Evolutionary conservation across 176 grass and related monocot genomes (phyloP).

Genomic region (Musa schizocarpa): DNA sequence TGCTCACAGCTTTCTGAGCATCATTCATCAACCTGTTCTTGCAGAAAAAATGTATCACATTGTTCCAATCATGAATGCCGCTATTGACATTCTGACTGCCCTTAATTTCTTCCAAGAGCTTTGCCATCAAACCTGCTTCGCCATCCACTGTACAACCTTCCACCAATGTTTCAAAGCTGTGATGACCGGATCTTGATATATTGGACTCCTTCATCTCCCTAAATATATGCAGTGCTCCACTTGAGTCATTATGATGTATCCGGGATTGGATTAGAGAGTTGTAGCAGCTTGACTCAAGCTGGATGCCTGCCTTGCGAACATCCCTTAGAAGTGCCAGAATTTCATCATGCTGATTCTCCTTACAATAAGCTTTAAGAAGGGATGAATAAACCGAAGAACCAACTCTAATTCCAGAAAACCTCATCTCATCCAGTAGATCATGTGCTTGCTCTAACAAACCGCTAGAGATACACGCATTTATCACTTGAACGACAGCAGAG

Average conservation of each 20-base stretch:
- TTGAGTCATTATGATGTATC: constrained; percentile 36
- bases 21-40: constrained; percentile 83
- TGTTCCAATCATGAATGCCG: constrained; percentile 85
- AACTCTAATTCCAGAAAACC: constrained; percentile 69
- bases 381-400: constrained; percentile 67
- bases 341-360: constrained; percentile 45
- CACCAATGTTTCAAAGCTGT: constrained; percentile 35
- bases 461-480: constrained; percentile 71
- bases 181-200: constrained; percentile 39
- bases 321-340: constrained; percentile 56
- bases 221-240: constrained; percentile 41
- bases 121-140: constrained; percentile 52
- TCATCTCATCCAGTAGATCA: constrained; percentile 91
- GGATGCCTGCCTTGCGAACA: constrained; percentile 60
- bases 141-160: constrained; percentile 9
- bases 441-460: constrained; percentile 77
- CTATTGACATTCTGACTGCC: constrained; percentile 38
- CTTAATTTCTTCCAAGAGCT: constrained; percentile 73
- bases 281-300: constrained; percentile 57
- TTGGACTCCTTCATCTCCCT: constrained; percentile 59
- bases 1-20: constrained; percentile 78
- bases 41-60: constrained; percentile 89
- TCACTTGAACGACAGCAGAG: constrained; percentile 75
- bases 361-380: constrained; percentile 74
- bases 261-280: constrained; percentile 62